Conservation (phyloP, 768 basidiomycete genomes). For the Lactarius tabidus region DNA sequence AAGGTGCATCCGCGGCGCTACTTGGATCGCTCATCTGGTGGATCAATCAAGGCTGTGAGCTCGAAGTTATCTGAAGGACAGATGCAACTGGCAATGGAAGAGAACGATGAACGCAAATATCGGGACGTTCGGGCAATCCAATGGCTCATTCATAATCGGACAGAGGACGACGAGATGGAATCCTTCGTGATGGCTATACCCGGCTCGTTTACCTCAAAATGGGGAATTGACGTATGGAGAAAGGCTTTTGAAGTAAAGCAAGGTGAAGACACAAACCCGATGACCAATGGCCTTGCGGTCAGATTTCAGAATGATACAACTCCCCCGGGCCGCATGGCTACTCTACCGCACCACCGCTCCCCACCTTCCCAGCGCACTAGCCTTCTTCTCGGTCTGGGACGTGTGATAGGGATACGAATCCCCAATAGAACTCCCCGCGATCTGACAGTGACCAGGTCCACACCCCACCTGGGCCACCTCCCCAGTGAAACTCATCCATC, state of each 20-base stretch:
- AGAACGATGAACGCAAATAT: background rate
- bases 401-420: background rate
- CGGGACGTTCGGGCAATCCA: background rate
- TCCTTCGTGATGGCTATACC: background rate
- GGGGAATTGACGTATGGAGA: background rate
- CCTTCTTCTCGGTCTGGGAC: background rate
- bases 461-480: too few relatives aligned
- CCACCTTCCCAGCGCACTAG: background rate
- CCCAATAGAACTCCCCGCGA: background rate
- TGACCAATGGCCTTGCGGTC: background rate
- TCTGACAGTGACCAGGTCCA: background rate
- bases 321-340: background rate
- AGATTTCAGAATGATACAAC: background rate
- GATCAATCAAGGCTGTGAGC: background rate
- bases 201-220: background rate
- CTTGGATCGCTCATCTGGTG: background rate
- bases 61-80: background rate
- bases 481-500: background rate
- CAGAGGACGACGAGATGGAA: background rate
- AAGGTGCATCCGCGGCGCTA: background rate
- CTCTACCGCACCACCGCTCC: background rate
- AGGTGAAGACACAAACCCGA: background rate
- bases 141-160: background rate
- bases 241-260: too few relatives aligned
- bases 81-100: conserved; percentile 3